Percentiles rank a stretch among this genome's conserved stretches.
Conservation (phyloP, 345 rosid species). For the Nasturtium officinale region DNA sequence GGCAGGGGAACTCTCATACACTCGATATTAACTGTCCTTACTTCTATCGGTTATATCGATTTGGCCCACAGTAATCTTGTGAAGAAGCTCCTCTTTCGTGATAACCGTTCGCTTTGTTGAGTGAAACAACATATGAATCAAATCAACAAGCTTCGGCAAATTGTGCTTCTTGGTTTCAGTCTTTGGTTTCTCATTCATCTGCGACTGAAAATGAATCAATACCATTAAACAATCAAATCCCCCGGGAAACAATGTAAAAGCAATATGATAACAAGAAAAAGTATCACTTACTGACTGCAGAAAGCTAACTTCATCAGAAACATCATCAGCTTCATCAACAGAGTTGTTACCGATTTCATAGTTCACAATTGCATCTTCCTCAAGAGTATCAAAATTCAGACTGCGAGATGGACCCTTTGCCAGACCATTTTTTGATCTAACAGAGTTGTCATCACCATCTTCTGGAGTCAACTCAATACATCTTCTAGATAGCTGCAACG, state of each 20-base stretch:
- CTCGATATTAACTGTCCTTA: conserved; percentile 40
- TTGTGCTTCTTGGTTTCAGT: conserved; percentile 53
- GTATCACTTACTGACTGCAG: conserved; percentile 56
- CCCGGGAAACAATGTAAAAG: neutral
- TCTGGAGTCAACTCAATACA: conserved; percentile 63
- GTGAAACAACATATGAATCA: conserved; percentile 62
- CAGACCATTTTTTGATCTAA: conserved; percentile 47
- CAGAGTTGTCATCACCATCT: conserved; percentile 32
- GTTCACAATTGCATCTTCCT: conserved; percentile 36
- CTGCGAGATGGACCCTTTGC: conserved; percentile 60
- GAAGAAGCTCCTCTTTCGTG: conserved; percentile 74
- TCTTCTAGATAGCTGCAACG: conserved; percentile 55
- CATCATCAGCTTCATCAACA: conserved; percentile 18
- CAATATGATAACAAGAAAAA: neutral
- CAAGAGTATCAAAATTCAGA: conserved; percentile 62
- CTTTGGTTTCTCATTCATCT: conserved; percentile 67
- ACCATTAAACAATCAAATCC: neutral
- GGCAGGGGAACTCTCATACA: neutral
- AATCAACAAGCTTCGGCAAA: conserved; percentile 73
- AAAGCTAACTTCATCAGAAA: conserved; percentile 46
- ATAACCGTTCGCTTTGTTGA: conserved; percentile 62
- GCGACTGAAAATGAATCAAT: conserved; percentile 14
- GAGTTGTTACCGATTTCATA: neutral
- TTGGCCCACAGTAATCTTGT: conserved; percentile 60
- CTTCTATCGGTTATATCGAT: conserved; percentile 66